Evolutionary conservation across 2,329 filamentous ascomycete genomes (phyloP).

Genomic region (Myriosclerotinia duriaeana): DNA sequence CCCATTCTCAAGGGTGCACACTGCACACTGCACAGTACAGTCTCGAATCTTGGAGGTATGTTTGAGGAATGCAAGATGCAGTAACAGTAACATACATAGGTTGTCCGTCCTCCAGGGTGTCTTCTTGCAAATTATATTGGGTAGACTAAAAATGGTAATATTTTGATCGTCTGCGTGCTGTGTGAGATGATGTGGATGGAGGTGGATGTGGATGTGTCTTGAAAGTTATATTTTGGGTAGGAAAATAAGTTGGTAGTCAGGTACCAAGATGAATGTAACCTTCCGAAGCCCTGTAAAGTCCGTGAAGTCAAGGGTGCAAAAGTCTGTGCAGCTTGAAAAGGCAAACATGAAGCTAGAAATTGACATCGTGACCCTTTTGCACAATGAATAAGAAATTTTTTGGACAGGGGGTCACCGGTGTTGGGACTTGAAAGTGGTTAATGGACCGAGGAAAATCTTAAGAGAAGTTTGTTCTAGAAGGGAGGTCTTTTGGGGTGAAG

Average conservation of each 20-base stretch:
- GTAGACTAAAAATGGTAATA: background rate
- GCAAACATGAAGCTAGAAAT: slow-evolving; percentile 14
- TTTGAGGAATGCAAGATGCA: background rate
- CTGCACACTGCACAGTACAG: background rate
- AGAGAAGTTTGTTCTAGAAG: slow-evolving; percentile 9
- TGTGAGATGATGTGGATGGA: background rate
- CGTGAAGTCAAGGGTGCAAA: background rate
- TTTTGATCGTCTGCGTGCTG: background rate
- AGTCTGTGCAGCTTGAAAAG: background rate
- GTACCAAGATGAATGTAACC: slow-evolving; percentile 12
- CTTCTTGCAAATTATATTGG: background rate
- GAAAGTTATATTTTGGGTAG: slow-evolving; percentile 13
- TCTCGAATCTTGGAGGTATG: slow-evolving; percentile 11
- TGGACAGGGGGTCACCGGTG: background rate
- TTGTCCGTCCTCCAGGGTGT: too few relatives aligned
- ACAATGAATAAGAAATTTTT: slow-evolving; percentile 2
- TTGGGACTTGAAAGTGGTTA: slow-evolving; percentile 1
- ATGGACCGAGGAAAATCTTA: background rate
- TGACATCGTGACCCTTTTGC: slow-evolving; percentile 16
- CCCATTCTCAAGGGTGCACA: background rate
- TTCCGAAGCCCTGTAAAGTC: slow-evolving; percentile 3
- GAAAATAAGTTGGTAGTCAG: slow-evolving; percentile 16
- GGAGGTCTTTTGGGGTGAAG: slow-evolving; percentile 10
- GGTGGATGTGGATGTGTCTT: background rate
- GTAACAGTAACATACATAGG: too few relatives aligned